A percentile compares a stretch with the other conserved stretches of the same genome.
phyloP scores from a whole-genome alignment of 2,329 filamentous ascomycete genomes.

The Teratosphaeria destructans region DNA sequence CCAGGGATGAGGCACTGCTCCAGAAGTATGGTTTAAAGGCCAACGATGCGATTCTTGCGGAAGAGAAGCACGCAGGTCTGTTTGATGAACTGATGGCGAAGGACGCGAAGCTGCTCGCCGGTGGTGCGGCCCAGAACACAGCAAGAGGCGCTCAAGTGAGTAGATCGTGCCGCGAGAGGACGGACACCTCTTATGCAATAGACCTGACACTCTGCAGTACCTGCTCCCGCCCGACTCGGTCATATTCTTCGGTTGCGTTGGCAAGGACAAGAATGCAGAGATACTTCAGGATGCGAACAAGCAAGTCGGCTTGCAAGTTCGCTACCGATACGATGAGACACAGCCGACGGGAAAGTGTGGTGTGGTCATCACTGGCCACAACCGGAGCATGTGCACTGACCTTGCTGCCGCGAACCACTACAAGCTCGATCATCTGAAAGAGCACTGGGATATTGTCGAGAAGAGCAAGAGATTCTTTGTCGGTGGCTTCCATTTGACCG shows the following conservation, averaged over 20 bases:
- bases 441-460: slow-evolving; percentile 88
- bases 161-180: neutral
- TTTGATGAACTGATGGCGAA: slow-evolving; percentile 81
- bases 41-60: slow-evolving; percentile 95
- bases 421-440: slow-evolving; percentile 85
- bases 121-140: slow-evolving; percentile 94
- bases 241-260: slow-evolving; percentile 87
- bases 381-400: slow-evolving; percentile 90
- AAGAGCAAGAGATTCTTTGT: slow-evolving; percentile 83
- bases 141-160: slow-evolving; percentile 75
- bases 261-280: slow-evolving; percentile 90
- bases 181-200: neutral
- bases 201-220: slow-evolving; percentile 46
- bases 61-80: slow-evolving; percentile 77
- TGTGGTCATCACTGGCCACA: slow-evolving; percentile 92
- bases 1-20: slow-evolving; percentile 71
- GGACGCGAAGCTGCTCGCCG: slow-evolving; percentile 91
- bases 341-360: slow-evolving; percentile 86
- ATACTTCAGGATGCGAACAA: slow-evolving; percentile 78
- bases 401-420: slow-evolving; percentile 96
- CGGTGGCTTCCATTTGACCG: slow-evolving; percentile 94
- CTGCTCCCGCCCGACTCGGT: slow-evolving; percentile 82
- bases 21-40: slow-evolving; percentile 88
- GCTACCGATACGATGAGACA: slow-evolving; percentile 83
- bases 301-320: slow-evolving; percentile 78